Base-by-base conservation (phyloP, 192 early-diverging fungal genomes). In the Linnemannia elongata region DNA sequence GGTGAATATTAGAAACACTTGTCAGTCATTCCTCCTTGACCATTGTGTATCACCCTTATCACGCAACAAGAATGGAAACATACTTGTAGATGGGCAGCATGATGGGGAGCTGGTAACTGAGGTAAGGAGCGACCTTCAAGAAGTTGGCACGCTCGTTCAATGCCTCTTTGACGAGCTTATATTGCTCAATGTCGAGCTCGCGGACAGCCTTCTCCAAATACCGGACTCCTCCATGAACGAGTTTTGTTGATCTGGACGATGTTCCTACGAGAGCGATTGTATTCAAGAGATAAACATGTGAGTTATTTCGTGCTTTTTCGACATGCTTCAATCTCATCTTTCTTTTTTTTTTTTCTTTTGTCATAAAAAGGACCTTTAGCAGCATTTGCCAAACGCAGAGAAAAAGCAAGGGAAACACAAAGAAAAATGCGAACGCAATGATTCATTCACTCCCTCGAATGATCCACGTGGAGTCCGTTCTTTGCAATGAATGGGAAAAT, bases 211-310 rank as follows among this genome's bases (percentile, higher is more conserved):
- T 99, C 83, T 99, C 96, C 73, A 99, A 91, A 88, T 99, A 99
- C 76, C 98, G 92, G 41, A 99, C 98, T 74, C 98, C 98, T 77
- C 98, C 98, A 82, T 99, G 98, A 36, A 99, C 96, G 27, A 99
- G 92, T 87, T 99, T 99, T 24, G 98, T 99, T 35, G 96, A 97
- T 69, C 96, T 89, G 2, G 97, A 97, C 49, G 95, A 96, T 6
- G 98, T 98, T 36, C 98, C 98, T 86, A 38, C n/a, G 54, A 66
- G 60, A 66, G 60, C 30, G 30, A 66, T 66, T 66, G 3, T 41
- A 13, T 22, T 39, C 15, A 24, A 22, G 47, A 38, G 41, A 54
- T 27, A 42, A 45, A 41, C 72, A 73, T 73, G 72, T 73, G 72
- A 30, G 69, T 71, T 71, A 41, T 71, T 71, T 38, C 69, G 39